These are phyloP conservation scores for Colletotrichum truncatum DNA, from an alignment of 2,329 filamentous ascomycete species.

Conservation along the genomic window DNA sequence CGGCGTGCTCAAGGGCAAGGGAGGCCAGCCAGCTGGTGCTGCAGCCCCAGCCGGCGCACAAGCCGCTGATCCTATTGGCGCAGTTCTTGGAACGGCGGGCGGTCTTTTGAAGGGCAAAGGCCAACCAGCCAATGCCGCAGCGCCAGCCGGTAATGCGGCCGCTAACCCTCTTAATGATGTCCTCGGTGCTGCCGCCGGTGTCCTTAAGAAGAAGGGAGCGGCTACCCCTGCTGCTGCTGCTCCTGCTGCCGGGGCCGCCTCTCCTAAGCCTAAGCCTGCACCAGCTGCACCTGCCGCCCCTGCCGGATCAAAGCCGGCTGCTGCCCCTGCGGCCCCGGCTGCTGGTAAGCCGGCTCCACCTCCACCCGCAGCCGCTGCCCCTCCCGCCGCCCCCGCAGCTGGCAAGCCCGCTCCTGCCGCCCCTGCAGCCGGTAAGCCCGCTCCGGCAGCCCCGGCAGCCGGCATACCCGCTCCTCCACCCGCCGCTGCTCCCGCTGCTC, in stretches of 20 bases:
- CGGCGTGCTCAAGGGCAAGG: slow-evolving; percentile 17
- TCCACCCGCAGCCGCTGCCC: not conserved
- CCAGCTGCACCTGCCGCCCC: slow-evolving; percentile 1
- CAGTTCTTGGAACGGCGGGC: slow-evolving; percentile 18
- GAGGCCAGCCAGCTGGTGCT: slow-evolving; percentile 18
- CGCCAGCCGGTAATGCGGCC: not conserved
- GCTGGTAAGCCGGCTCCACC: not conserved
- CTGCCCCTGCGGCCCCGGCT: not conserved
- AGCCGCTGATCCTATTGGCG: slow-evolving; percentile 4
- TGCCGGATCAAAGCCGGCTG: too few relatives aligned
- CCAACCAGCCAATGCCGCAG: slow-evolving; percentile 1
- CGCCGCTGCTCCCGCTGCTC: not conserved
- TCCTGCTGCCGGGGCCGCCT: not conserved
- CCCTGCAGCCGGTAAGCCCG: not conserved
- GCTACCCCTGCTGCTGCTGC: not conserved
- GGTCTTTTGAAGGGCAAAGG: slow-evolving; percentile 26
- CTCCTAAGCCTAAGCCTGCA: not conserved
- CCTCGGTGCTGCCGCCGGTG: slow-evolving; percentile 8
- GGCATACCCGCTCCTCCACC: not conserved
- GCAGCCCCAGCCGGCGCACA: slow-evolving; percentile 18
- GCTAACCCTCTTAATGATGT: slow-evolving; percentile 12
- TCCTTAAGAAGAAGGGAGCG: slow-evolving; percentile 18
- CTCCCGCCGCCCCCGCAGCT: not conserved
- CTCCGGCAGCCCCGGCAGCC: not conserved
- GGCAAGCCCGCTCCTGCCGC: not conserved